Evolutionary conservation across 78 protist genomes (phyloP), one percentile per base, ranked within the genome.

Genomic region (Speleostelium caveatum): DNA sequence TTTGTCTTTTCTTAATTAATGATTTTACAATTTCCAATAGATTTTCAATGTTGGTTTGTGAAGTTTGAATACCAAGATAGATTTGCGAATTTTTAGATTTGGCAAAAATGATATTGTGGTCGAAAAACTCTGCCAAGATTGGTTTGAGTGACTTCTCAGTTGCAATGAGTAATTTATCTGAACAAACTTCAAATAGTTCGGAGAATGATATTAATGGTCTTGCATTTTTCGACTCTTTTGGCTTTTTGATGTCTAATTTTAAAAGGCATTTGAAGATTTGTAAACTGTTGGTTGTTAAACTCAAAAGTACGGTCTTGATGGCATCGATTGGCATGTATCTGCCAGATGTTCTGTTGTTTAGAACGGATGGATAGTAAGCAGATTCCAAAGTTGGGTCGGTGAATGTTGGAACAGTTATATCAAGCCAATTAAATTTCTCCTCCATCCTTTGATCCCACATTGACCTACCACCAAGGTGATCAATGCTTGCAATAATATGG

Each of bases 401-500:
- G 8, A 55, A 73, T n/a, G 79, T 73, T 24, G 79, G 79, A 16
- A 73, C 39, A 28, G 45, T 19, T 35, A 55, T 8, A 17, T 32
- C 3, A 5, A 73, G 26, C 12, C 16, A 73, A 73, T 73, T 73
- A 33, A 73, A 73, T 56, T 73, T 56, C 2, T 49, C 79, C 10
- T 51, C 33, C 19, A 55, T 17, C 6, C 55, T 49, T 12, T 32
- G 12, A 73, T 73, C 65, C 79, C 79, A 73, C 33, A 73, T 36
- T 51, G 39, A 6, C 22, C 38, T 22, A 17, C 19, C 61, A 36
- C 71, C 71, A 10, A 86, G 3, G 53, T 86, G 92, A 55, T 86
- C 92, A 5, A 86, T 71, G 4, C 79, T 71, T 1, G 69, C 61
- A 32, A 86, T 69, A 28, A 86, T 17, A 72, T 72, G 92, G 19